These are phyloP conservation scores for Sugiyamaella smithiae DNA, from an alignment of 805 yeast genomes.

Conservation along the genomic window DNA sequence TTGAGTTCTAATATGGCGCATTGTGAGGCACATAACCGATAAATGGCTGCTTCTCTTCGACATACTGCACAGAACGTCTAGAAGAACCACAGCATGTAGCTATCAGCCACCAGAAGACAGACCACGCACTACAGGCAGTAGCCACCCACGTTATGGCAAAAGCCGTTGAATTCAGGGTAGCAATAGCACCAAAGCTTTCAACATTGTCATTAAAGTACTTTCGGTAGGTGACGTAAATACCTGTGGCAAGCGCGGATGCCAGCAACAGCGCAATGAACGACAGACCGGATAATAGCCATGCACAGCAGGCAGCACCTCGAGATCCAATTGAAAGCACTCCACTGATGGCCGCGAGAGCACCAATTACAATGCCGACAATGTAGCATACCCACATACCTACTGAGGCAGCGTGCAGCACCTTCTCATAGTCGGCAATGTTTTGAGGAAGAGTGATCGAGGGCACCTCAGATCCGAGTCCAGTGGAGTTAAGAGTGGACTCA, in stretches of 20 bases:
- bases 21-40: slow-evolving; percentile 28
- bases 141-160: slow-evolving; percentile 67
- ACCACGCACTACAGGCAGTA: slow-evolving; percentile 45
- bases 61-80: slow-evolving; percentile 13
- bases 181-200: slow-evolving; percentile 51
- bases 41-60: slow-evolving; percentile 30
- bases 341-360: slow-evolving; percentile 36
- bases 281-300: slow-evolving; percentile 44
- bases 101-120: slow-evolving; percentile 42
- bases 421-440: slow-evolving; percentile 46
- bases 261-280: slow-evolving; percentile 34
- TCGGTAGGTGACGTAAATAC: slow-evolving; percentile 50
- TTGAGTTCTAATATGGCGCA: too few relatives aligned
- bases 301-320: slow-evolving; percentile 44
- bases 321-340: slow-evolving; percentile 47
- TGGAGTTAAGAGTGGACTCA: slow-evolving; percentile 21
- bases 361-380: slow-evolving; percentile 46
- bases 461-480: slow-evolving; percentile 25
- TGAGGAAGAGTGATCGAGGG: slow-evolving; percentile 49
- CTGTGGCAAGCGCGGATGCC: slow-evolving; percentile 61
- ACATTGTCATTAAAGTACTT: slow-evolving; percentile 50
- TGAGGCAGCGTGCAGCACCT: slow-evolving; percentile 46
- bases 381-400: slow-evolving; percentile 59
- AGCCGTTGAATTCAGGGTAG: slow-evolving; percentile 48
- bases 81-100: slow-evolving; percentile 45